phyloP scores from a whole-genome alignment of 75 land plant genomes.

The Chamaecyparis obtusa region DNA sequence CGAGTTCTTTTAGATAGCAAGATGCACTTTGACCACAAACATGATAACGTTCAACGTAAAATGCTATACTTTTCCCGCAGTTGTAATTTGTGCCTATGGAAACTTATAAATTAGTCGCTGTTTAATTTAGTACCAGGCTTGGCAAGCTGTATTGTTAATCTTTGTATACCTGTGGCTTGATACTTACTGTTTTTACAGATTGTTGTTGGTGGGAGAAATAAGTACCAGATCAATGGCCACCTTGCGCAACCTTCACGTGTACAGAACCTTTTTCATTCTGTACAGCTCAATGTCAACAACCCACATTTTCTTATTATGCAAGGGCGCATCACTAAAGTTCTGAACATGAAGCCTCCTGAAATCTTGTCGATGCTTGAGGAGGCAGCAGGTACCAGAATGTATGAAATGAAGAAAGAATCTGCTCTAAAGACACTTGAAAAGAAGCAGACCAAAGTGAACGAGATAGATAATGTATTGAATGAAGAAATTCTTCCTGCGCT shows the following conservation, averaged over 20 bases:
- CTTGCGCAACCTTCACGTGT: conserved; percentile 94
- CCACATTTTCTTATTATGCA: conserved; percentile 99
- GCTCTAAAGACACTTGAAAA: conserved; percentile 97
- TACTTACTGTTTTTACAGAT: conserved; percentile 52
- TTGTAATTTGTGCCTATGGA: background rate
- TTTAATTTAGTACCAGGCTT: background rate
- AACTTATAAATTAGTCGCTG: background rate
- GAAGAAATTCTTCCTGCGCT: conserved; percentile 96
- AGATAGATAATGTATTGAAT: conserved; percentile 91
- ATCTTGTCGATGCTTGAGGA: conserved; percentile 99
- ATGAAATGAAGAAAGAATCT: conserved; percentile 94
- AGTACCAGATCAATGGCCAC: conserved; percentile 95
- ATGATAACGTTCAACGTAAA: background rate
- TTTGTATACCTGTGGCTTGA: conserved; percentile 5
- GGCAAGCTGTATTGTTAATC: background rate
- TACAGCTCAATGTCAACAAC: conserved; percentile 98
- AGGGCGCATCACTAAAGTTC: conserved; percentile 98
- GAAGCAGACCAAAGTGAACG: conserved; percentile 96
- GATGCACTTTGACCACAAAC: background rate
- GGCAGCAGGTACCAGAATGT: conserved; percentile 99
- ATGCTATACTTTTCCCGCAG: background rate
- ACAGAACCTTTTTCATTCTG: conserved; percentile 98
- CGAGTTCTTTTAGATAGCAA: background rate
- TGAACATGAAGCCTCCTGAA: conserved; percentile 99
- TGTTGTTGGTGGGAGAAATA: conserved; percentile 98